Conservation (phyloP, 371 early-diverging fungal genomes). For the Parasitella parasitica region DNA sequence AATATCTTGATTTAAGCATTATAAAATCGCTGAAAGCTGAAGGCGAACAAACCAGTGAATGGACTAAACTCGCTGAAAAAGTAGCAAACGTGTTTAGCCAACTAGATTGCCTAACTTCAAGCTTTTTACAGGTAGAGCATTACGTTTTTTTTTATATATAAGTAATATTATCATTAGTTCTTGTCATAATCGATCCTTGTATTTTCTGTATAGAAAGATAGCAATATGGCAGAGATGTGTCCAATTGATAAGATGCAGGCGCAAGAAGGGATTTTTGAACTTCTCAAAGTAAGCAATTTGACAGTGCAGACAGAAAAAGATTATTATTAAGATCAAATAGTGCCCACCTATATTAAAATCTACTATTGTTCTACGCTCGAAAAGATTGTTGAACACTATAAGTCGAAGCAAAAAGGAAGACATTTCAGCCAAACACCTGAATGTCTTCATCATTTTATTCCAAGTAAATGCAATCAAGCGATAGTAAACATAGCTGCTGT, state of each 20-base stretch:
- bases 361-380: neutral
- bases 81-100: conserved; percentile 11
- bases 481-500: neutral
- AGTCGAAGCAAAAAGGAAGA: conserved; percentile 14
- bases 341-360: conserved; percentile 4
- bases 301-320: neutral
- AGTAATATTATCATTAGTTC: no score
- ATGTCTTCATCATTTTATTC: conserved; percentile 34
- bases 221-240: neutral
- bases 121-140: conserved; percentile 15
- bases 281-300: conserved; percentile 5
- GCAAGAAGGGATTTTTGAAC: conserved; percentile 8
- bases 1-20: neutral
- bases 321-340: neutral
- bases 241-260: conserved; percentile 19
- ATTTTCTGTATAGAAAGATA: neutral
- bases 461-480: conserved; percentile 19
- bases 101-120: conserved; percentile 1
- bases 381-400: neutral
- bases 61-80: conserved; percentile 11
- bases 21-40: neutral
- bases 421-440: conserved; percentile 6
- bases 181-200: neutral
- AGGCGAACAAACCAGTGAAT: neutral
- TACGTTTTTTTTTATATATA: neutral